Evolutionary conservation across 2,329 filamentous ascomycete species (phyloP).

Genomic region (Aureobasidium mangrovei): DNA sequence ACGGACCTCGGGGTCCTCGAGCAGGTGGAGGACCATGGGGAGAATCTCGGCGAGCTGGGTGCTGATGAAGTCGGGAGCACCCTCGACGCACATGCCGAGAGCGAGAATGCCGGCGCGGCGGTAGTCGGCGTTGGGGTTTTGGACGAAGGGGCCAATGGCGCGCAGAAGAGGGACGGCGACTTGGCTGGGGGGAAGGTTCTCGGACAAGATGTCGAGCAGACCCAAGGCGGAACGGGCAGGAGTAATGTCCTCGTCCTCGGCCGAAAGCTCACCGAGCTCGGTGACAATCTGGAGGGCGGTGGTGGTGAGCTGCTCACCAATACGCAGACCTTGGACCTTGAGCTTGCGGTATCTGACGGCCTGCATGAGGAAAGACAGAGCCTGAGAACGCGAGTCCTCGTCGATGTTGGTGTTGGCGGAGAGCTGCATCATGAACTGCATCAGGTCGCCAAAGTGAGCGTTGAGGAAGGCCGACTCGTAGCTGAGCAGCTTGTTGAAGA

Average conservation of each 20-base stretch:
- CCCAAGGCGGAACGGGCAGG: constrained; percentile 78
- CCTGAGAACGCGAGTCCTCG: constrained; percentile 81
- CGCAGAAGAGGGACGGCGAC: constrained; percentile 89
- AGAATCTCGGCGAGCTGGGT: constrained; percentile 83
- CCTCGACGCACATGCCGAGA: constrained; percentile 89
- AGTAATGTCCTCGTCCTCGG: constrained; percentile 74
- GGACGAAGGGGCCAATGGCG: constrained; percentile 73
- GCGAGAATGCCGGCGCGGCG: constrained; percentile 86
- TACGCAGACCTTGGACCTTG: constrained; percentile 84
- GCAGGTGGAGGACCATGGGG: constrained; percentile 71
- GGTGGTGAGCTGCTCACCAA: constrained; percentile 78
- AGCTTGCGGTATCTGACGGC: constrained; percentile 85
- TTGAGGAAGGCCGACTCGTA: constrained; percentile 80
- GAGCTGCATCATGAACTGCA: constrained; percentile 90
- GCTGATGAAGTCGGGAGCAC: constrained; percentile 92
- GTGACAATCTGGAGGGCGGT: constrained; percentile 84
- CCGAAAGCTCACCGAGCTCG: constrained; percentile 66
- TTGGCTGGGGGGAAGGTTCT: constrained; percentile 82
- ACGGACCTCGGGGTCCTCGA: constrained; percentile 73
- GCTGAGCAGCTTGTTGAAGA: constrained; percentile 89
- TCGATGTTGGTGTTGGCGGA: constrained; percentile 66
- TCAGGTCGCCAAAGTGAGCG: constrained; percentile 77
- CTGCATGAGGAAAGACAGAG: constrained; percentile 89
- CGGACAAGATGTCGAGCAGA: constrained; percentile 80
- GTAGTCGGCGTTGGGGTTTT: constrained; percentile 63